Percentiles rank a stretch among this genome's conserved stretches.
phyloP scores from a whole-genome alignment of 768 basidiomycete genomes.

The Paxillus ammoniavirescens region DNA sequence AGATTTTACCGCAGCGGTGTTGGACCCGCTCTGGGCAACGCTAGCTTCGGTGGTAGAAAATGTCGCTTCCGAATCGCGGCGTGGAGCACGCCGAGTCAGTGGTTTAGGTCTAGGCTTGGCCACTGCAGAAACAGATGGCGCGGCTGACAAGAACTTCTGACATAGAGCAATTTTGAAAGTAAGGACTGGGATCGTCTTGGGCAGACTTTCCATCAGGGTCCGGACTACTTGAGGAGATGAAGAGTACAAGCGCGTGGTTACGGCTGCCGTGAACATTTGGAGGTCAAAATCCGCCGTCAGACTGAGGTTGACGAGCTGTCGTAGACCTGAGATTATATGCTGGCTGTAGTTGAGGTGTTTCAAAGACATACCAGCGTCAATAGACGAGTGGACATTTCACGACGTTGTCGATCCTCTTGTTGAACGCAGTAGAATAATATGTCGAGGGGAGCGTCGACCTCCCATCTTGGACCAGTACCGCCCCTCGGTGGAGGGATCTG shows the following conservation, averaged over 20 bases:
- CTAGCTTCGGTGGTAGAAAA: slow-evolving; percentile 9
- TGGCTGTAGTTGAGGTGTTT: background rate
- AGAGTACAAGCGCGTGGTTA: slow-evolving; percentile 36
- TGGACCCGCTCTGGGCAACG: slow-evolving; percentile 17
- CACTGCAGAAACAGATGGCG: slow-evolving; percentile 9
- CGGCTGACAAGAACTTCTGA: slow-evolving; percentile 36
- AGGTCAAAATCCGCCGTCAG: slow-evolving; percentile 37
- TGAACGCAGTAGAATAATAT: slow-evolving; percentile 39
- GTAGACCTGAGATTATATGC: background rate
- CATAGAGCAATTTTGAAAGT: slow-evolving; percentile 45
- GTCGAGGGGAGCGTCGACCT: slow-evolving; percentile 49
- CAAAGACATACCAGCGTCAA: slow-evolving; percentile 28
- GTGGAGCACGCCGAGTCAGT: slow-evolving; percentile 26
- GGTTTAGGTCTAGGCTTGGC: slow-evolving; percentile 33
- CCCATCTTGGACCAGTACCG: slow-evolving; percentile 51
- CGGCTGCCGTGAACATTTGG: slow-evolving; percentile 32
- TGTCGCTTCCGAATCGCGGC: slow-evolving; percentile 4
- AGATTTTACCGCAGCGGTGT: slow-evolving; percentile 25
- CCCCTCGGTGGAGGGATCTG: slow-evolving; percentile 58
- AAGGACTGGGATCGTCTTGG: slow-evolving; percentile 33
- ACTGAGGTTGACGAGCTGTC: slow-evolving; percentile 42
- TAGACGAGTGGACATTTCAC: slow-evolving; percentile 35
- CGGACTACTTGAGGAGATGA: slow-evolving; percentile 27
- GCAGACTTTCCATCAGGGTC: slow-evolving; percentile 38
- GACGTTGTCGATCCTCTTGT: slow-evolving; percentile 31